phyloP scores from a whole-genome alignment of 768 basidiomycete species.

The Crucibulum laeve region DNA sequence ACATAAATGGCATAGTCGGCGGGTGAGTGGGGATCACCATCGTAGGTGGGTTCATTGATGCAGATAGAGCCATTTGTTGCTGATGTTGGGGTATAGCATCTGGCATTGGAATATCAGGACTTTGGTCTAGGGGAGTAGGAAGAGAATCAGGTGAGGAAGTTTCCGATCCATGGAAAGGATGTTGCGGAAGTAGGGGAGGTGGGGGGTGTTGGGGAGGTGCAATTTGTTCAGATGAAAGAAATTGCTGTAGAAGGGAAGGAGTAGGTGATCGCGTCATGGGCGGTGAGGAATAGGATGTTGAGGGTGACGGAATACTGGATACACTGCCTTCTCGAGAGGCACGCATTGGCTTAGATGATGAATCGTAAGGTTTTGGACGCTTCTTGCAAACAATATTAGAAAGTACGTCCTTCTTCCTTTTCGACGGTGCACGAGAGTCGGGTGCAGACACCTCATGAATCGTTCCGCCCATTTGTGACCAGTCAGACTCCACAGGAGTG shows the following conservation, averaged over 20 bases:
- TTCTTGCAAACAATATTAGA: slow-evolving; percentile 36
- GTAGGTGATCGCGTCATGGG: slow-evolving; percentile 43
- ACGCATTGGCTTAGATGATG: slow-evolving; percentile 37
- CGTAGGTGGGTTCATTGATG: slow-evolving; percentile 16
- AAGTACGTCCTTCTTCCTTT: slow-evolving; percentile 43
- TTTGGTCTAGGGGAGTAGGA: slow-evolving; percentile 38
- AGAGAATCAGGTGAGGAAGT: slow-evolving; percentile 43
- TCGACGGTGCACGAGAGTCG: slow-evolving; percentile 33
- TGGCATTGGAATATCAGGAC: slow-evolving; percentile 34
- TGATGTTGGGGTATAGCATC: slow-evolving; percentile 17
- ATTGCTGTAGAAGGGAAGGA: slow-evolving; percentile 28
- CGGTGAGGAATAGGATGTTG: slow-evolving; percentile 38
- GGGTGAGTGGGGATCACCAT: slow-evolving; percentile 26
- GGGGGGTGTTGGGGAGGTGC: slow-evolving; percentile 19
- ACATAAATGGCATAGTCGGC: slow-evolving; percentile 53
- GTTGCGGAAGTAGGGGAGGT: slow-evolving; percentile 29
- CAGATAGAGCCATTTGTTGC: slow-evolving; percentile 21
- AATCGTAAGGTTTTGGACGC: slow-evolving; percentile 71
- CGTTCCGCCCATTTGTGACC: slow-evolving; percentile 33
- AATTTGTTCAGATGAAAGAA: slow-evolving; percentile 22
- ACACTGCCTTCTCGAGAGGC: slow-evolving; percentile 52
- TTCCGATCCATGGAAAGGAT: slow-evolving; percentile 37
- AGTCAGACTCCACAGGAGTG: slow-evolving; percentile 40
- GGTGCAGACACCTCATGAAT: slow-evolving; percentile 21
- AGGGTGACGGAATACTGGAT: slow-evolving; percentile 44